These are phyloP conservation scores for Hemileccinum impolitum DNA, from an alignment of 768 basidiomycete species.

Conservation along the genomic window DNA sequence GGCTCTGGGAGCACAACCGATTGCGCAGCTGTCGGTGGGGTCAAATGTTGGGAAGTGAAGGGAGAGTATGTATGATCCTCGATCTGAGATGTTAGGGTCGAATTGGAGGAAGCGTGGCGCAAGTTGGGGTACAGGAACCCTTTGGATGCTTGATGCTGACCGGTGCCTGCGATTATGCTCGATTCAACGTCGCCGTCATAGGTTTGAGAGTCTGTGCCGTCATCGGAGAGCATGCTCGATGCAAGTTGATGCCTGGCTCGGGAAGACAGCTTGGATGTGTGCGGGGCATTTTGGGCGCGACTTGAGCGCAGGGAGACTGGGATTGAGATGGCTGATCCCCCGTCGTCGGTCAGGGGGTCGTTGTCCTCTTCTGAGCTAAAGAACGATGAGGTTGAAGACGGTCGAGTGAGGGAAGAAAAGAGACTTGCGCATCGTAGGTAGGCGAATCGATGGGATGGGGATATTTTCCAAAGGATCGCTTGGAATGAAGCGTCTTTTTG, in stretches of 20 bases:
- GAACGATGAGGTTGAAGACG: slow-evolving; percentile 10
- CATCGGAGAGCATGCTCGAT: slow-evolving; percentile 56
- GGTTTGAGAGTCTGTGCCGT: slow-evolving; percentile 79
- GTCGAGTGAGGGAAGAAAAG: background rate
- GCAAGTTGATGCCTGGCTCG: slow-evolving; percentile 52
- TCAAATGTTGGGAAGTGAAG: slow-evolving; percentile 17
- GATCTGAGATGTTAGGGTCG: slow-evolving; percentile 48
- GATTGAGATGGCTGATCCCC: slow-evolving; percentile 48
- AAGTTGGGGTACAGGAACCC: slow-evolving; percentile 28
- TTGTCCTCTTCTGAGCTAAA: slow-evolving; percentile 83
- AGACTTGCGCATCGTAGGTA: slow-evolving; percentile 68
- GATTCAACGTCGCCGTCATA: slow-evolving; percentile 90
- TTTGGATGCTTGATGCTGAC: slow-evolving; percentile 34
- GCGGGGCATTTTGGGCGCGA: slow-evolving; percentile 29
- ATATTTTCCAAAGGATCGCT: slow-evolving; percentile 70
- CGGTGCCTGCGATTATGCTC: slow-evolving; percentile 58
- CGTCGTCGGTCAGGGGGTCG: slow-evolving; percentile 80
- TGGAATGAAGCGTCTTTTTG: slow-evolving; percentile 37
- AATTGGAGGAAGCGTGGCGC: slow-evolving; percentile 47
- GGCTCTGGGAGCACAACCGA: slow-evolving; percentile 38
- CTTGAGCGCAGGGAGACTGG: slow-evolving; percentile 29
- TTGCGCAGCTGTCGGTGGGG: slow-evolving; percentile 25
- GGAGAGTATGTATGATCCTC: slow-evolving; percentile 19
- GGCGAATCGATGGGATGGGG: slow-evolving; percentile 63
- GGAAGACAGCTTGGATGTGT: slow-evolving; percentile 21